phyloP scores from a whole-genome alignment of 2,329 filamentous ascomycete genomes.

The Cladosporium sp. region DNA sequence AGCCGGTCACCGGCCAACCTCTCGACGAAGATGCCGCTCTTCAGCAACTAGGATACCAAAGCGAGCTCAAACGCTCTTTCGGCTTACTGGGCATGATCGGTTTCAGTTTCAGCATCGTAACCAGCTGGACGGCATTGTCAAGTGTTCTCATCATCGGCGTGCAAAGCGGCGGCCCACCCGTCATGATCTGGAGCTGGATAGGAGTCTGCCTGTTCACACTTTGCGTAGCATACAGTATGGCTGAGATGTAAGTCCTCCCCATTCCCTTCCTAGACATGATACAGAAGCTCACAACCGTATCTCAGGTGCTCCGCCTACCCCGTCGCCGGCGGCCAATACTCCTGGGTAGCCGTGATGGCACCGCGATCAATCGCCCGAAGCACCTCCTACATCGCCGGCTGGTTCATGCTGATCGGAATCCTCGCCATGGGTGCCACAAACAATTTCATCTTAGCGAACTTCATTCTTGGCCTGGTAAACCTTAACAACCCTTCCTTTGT shows the following conservation, averaged over 20 bases:
- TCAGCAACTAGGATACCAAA: slow-evolving; percentile 38
- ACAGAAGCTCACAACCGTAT: no score
- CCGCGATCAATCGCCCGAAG: slow-evolving; percentile 36
- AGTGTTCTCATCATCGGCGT: slow-evolving; percentile 54
- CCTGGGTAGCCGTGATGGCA: slow-evolving; percentile 54
- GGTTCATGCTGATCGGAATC: slow-evolving; percentile 38
- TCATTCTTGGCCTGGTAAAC: slow-evolving; percentile 52
- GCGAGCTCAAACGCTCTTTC: slow-evolving; percentile 55
- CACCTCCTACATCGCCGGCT: slow-evolving; percentile 37
- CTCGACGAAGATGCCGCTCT: slow-evolving; percentile 37
- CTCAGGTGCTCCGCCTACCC: slow-evolving; percentile 48
- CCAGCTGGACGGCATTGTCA: slow-evolving; percentile 53
- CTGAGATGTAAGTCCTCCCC: slow-evolving; percentile 43
- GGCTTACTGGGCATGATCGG: slow-evolving; percentile 54
- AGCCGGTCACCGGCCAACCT: no score
- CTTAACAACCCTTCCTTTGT: slow-evolving; percentile 47
- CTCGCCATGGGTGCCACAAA: slow-evolving; percentile 52
- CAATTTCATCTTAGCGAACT: slow-evolving; percentile 52
- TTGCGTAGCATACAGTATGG: slow-evolving; percentile 54
- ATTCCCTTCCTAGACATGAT: no score
- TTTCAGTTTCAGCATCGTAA: slow-evolving; percentile 56
- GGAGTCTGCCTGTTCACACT: slow-evolving; percentile 49
- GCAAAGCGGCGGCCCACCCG: slow-evolving; percentile 51
- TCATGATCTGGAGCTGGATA: slow-evolving; percentile 56
- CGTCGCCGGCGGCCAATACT: slow-evolving; percentile 54